phyloP scores from a whole-genome alignment of 1,284 basidiomycete species.

The Austroboletus niveus region DNA sequence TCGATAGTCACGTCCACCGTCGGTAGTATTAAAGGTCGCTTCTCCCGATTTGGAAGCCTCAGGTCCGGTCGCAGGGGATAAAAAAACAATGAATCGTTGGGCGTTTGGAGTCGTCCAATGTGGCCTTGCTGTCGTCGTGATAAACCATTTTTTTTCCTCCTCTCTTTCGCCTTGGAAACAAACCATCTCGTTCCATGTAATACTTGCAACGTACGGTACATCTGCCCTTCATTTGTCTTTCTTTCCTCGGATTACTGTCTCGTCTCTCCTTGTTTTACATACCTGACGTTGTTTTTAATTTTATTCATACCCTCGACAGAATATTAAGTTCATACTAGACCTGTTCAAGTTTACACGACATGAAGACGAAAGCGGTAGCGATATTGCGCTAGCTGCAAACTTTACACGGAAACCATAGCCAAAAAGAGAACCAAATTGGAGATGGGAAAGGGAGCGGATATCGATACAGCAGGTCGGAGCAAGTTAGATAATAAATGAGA shows the following conservation, averaged over 20 bases:
- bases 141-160: background rate
- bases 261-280: background rate
- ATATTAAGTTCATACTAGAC: constrained; percentile 23
- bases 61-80: constrained; percentile 59
- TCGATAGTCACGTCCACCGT: constrained; percentile 54
- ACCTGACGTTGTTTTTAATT: constrained; percentile 5
- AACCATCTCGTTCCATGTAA: constrained; percentile 2
- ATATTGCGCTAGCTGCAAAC: constrained; percentile 10
- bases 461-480: constrained; percentile 24
- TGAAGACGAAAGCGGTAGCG: constrained; percentile 10
- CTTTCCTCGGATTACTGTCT: background rate
- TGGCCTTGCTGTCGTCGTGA: too few relatives aligned
- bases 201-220: background rate
- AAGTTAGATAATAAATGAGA: constrained; percentile 27
- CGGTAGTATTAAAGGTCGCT: constrained; percentile 58
- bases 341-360: constrained; percentile 8
- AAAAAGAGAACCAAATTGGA: background rate
- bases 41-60: constrained; percentile 71
- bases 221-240: background rate
- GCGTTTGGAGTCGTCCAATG: too few relatives aligned
- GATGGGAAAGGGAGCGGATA: constrained; percentile 9
- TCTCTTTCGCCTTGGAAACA: background rate
- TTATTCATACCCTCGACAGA: constrained; percentile 23
- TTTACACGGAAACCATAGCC: constrained; percentile 8
- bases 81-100: background rate